A percentile compares a stretch with the other conserved stretches of the same genome.
Evolutionary conservation across 352 stramenopile species (phyloP).

Genomic region (Pythium phragmitis): DNA sequence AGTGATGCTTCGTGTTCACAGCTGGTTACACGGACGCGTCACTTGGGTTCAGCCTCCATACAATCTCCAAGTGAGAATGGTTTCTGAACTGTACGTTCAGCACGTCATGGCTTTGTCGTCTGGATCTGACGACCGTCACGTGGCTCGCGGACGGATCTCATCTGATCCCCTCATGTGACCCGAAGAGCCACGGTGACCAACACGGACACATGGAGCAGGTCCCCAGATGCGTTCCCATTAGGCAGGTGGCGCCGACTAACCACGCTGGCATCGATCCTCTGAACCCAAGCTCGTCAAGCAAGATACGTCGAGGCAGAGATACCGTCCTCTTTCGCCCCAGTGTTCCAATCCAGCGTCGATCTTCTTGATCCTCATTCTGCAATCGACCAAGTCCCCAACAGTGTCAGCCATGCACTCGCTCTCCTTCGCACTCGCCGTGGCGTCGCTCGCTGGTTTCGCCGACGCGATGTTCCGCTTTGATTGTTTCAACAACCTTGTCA

Average conservation of each 20-base stretch:
- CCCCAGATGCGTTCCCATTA: background rate
- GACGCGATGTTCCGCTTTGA: conserved; percentile 29
- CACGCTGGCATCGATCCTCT: background rate
- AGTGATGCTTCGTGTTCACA: no score
- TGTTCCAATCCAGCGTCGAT: background rate
- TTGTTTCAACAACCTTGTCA: conserved; percentile 57
- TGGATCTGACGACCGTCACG: no score
- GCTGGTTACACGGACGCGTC: no score
- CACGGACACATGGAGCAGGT: background rate
- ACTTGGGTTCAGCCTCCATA: no score
- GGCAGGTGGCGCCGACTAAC: background rate
- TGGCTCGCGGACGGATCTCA: no score
- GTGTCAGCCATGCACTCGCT: background rate
- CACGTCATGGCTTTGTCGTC: no score
- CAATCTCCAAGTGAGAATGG: no score
- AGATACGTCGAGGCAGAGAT: background rate
- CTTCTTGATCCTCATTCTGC: background rate
- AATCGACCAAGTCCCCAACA: background rate
- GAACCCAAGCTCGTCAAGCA: background rate
- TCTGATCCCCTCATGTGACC: no score
- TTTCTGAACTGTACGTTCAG: no score
- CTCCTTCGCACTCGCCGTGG: background rate
- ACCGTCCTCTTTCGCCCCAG: background rate
- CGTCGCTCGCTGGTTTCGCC: conserved; percentile 1
- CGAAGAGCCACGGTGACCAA: no score